Evolutionary conservation across 2,329 filamentous ascomycete genomes (phyloP).

Genomic region (Hyphodiscus sp.): DNA sequence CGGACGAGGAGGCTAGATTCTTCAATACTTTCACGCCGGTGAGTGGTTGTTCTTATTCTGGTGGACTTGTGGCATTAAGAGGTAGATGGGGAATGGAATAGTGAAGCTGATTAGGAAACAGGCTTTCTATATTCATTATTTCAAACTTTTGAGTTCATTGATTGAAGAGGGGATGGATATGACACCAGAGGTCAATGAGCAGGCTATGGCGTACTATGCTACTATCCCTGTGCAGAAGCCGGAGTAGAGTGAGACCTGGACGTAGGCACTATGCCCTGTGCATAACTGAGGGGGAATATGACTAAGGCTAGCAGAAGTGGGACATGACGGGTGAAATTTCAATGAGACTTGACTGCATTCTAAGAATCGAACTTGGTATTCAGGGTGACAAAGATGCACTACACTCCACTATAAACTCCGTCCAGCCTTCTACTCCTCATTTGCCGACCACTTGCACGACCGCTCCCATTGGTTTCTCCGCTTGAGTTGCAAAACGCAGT

Average conservation of each 20-base stretch:
- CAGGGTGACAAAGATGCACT: no score
- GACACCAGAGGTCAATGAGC: conserved; percentile 1
- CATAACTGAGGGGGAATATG: background rate
- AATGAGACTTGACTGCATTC: no score
- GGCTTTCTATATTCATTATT: conserved; percentile 7
- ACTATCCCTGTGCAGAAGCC: conserved; percentile 1
- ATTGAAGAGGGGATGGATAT: conserved; percentile 4
- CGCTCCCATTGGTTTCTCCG: no score
- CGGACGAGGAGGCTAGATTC: background rate
- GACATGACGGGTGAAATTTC: background rate
- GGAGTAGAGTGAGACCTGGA: background rate
- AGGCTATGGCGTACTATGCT: conserved; percentile 7
- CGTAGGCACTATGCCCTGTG: background rate
- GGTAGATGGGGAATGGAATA: background rate
- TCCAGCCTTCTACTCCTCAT: no score
- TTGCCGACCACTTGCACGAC: no score
- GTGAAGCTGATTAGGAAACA: background rate
- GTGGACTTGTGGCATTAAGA: background rate
- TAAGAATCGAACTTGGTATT: no score
- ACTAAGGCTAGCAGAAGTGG: no score
- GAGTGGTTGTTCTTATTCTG: background rate
- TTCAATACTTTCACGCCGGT: conserved; percentile 3
- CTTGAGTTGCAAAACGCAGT: no score
- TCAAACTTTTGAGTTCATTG: background rate
- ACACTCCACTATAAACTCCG: no score